phyloP scores from a whole-genome alignment of 306 rosid species.

The Elaeagnus macrophylla region DNA sequence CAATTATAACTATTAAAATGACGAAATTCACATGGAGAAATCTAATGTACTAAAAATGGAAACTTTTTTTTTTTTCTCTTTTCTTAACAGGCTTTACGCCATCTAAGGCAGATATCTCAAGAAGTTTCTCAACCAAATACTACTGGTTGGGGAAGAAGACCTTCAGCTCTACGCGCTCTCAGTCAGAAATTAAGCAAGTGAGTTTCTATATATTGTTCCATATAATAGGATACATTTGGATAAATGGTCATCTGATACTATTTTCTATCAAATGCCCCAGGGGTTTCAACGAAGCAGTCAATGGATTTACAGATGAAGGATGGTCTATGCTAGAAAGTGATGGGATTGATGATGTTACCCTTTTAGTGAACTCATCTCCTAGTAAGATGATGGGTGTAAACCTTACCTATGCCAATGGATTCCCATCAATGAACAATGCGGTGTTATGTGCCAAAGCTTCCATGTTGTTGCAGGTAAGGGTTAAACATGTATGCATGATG shows the following conservation, averaged over 20 bases:
- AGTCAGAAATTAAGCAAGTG: constrained; percentile 86
- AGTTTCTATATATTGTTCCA: constrained; percentile 10
- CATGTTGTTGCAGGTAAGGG: constrained; percentile 79
- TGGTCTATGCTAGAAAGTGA: constrained; percentile 95
- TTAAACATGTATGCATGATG: neutral
- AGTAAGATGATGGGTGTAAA: constrained; percentile 73
- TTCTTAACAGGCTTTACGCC: constrained; percentile 68
- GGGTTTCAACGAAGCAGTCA: constrained; percentile 97
- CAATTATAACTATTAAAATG: no score
- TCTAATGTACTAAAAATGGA: no score
- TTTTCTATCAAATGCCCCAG: constrained; percentile 26
- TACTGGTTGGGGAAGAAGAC: constrained; percentile 91
- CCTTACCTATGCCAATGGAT: constrained; percentile 61
- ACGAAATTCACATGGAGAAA: no score
- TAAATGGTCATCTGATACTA: neutral
- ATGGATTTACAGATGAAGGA: constrained; percentile 87
- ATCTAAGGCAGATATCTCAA: constrained; percentile 91
- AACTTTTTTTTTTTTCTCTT: neutral
- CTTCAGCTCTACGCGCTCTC: constrained; percentile 79
- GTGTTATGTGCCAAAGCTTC: constrained; percentile 96
- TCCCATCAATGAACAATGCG: constrained; percentile 57
- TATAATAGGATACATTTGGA: constrained; percentile 1
- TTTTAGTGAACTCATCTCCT: constrained; percentile 84
- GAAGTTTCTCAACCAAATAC: constrained; percentile 89
- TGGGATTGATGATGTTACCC: constrained; percentile 88